A percentile compares a stretch with the other conserved stretches of the same genome.
phyloP scores from a whole-genome alignment of 352 stramenopile genomes.

The Pythium scleroteichum region DNA sequence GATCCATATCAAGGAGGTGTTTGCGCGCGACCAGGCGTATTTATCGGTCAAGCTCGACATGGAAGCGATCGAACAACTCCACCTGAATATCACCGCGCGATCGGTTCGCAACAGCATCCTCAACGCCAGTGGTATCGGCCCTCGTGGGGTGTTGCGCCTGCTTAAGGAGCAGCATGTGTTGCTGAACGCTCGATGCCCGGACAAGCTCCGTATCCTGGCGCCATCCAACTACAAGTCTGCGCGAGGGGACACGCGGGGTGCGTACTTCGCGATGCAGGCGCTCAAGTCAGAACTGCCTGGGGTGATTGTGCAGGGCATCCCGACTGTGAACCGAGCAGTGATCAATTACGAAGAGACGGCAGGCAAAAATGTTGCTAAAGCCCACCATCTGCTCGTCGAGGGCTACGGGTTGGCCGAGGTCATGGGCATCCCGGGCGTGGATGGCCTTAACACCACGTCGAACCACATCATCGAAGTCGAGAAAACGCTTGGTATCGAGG shows the following conservation, averaged over 20 bases:
- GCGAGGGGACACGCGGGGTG: constrained; percentile 69
- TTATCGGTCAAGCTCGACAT: constrained; percentile 98
- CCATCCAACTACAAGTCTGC: constrained; percentile 88
- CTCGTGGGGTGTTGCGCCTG: constrained; percentile 65
- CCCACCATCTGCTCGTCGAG: constrained; percentile 98
- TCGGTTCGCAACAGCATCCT: constrained; percentile 94
- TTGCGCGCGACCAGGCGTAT: constrained; percentile 92
- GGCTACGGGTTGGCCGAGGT: constrained; percentile 98
- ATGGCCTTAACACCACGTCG: constrained; percentile 94
- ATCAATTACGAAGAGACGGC: constrained; percentile 97
- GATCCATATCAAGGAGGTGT: constrained; percentile 98
- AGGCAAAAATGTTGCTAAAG: constrained; percentile 52
- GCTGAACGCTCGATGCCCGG: constrained; percentile 76
- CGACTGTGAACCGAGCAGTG: constrained; percentile 96
- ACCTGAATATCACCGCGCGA: constrained; percentile 93
- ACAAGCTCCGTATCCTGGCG: constrained; percentile 82
- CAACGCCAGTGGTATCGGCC: constrained; percentile 68
- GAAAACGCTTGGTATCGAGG: constrained; percentile 98
- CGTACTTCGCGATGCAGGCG: constrained; percentile 95
- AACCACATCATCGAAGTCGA: constrained; percentile 99
- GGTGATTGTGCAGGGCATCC: constrained; percentile 98
- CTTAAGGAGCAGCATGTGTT: constrained; percentile 88
- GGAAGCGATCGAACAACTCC: constrained; percentile 95
- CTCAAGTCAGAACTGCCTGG: constrained; percentile 94
- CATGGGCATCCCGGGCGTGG: constrained; percentile 97